Evolutionary conservation across 2,329 filamentous ascomycete genomes (phyloP).

Genomic region (Talaromyces rugulosus): DNA sequence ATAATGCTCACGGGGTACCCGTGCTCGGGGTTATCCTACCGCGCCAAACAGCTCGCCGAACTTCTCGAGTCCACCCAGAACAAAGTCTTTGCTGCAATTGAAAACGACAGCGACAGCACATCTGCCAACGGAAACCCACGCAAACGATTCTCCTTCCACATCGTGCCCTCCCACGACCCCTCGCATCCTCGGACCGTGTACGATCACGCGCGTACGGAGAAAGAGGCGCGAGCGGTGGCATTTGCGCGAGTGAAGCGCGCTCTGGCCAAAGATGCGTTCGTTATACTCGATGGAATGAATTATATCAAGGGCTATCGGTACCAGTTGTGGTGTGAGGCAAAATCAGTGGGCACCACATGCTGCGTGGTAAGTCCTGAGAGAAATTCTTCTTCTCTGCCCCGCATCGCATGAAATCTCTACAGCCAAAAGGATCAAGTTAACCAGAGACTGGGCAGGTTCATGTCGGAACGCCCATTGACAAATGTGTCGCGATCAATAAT

Average conservation of each 20-base stretch:
- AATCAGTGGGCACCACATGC: conserved; percentile 57
- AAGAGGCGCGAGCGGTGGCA: conserved; percentile 59
- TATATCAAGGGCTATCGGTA: conserved; percentile 67
- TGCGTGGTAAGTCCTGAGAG: conserved; percentile 50
- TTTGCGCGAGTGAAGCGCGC: conserved; percentile 59
- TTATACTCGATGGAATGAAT: conserved; percentile 62
- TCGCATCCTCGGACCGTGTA: conserved; percentile 50
- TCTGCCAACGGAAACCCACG: conserved; percentile 21
- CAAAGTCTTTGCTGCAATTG: conserved; percentile 33
- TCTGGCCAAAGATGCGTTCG: conserved; percentile 54
- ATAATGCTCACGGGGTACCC: conserved; percentile 61
- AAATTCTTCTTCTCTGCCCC: neutral
- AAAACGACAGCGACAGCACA: conserved; percentile 7
- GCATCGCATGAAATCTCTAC: neutral
- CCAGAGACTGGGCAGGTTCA: conserved; percentile 43
- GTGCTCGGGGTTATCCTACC: conserved; percentile 59
- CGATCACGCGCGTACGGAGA: conserved; percentile 55
- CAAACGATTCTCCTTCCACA: conserved; percentile 41
- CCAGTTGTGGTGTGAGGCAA: conserved; percentile 64
- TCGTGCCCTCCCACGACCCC: conserved; percentile 36
- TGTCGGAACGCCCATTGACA: conserved; percentile 53
- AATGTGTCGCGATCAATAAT: conserved; percentile 53
- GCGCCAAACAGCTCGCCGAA: conserved; percentile 53
- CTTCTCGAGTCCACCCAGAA: conserved; percentile 48
- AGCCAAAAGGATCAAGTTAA: neutral